Evolutionary conservation across 768 basidiomycete species (phyloP).

Genomic region (Suillus lakei): DNA sequence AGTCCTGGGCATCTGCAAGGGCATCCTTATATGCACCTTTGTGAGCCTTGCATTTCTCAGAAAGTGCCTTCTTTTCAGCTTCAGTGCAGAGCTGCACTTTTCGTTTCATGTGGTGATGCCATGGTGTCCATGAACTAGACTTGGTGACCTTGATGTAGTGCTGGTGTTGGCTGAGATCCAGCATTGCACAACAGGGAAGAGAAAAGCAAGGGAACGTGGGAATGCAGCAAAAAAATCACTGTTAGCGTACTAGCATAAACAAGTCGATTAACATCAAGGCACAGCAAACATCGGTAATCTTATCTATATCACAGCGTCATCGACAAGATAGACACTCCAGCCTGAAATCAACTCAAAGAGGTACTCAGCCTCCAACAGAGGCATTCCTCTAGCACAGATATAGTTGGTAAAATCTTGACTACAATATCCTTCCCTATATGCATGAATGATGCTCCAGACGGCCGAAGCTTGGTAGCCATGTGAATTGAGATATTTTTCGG

Average conservation of each 20-base stretch:
- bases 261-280: too few relatives aligned
- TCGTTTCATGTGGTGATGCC: background rate
- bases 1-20: background rate
- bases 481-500: conserved; percentile 3
- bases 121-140: background rate
- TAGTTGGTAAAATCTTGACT: background rate
- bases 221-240: background rate
- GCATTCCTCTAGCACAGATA: conserved; percentile 2
- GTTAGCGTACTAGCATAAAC: too few relatives aligned
- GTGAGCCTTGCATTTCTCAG: background rate
- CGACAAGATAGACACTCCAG: background rate
- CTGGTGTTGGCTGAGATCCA: background rate
- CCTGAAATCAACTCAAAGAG: conserved; percentile 7
- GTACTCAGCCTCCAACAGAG: conserved; percentile 5
- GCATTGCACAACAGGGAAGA: background rate
- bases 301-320: background rate
- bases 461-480: conserved; percentile 7
- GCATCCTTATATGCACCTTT: background rate
- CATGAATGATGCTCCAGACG: conserved; percentile 2
- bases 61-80: background rate
- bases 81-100: background rate
- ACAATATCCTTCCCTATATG: background rate
- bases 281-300: background rate
- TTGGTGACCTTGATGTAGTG: background rate
- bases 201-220: background rate